Evolutionary conservation across 805 yeast species (phyloP), one percentile per base, ranked within the genome.

Genomic region (Yarrowia yakushimensis): DNA sequence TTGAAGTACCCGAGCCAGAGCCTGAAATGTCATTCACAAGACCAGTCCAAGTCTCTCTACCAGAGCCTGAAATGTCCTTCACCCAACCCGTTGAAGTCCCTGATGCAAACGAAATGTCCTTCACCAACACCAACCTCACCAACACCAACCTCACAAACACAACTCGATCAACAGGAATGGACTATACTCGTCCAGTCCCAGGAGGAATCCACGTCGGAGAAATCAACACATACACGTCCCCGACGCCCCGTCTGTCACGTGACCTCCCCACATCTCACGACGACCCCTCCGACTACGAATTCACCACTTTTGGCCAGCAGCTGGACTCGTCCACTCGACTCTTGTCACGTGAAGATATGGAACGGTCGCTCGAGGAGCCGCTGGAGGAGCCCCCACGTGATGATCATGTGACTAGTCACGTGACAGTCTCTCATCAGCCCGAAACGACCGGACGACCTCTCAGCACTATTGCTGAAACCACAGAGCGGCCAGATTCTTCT

Each of bases 161-260:
- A 8, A 25, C 42, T 0, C 18, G 45, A 3, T 41, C 45, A 3
- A 41, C 45, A 23, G 45, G 36, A 0, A 45, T 45, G 36, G 52
- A 45, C 18, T 45, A 30, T 9, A 33, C 60, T 7, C 60, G 60
- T 8, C 60, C 60, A 17, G 60, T 54, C 23, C 57, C 57, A 17
- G 60, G 60, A 6, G 60, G 46, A 2, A 33, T 54, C 1, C 27
- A 36, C 9, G 36, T 33, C 9, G 48, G 48, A 9, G 17, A 7
- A 4, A 43, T 34, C 12, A 17, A 41, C 18, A 17, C 13, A 7
- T 8, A 11, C 11, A 25, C 27, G 31, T 8, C 4, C 3, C 13
- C 3, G 31, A 30, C 5, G 31, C 3, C n/a, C n/a, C n/a, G 30
- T 1, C 25, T 36, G 18, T 45, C 50, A 45, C 50, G 50, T 45